Evolutionary conservation across 495 filamentous ascomycete species (phyloP).

Genomic region (Penicillium atrosanguineum): DNA sequence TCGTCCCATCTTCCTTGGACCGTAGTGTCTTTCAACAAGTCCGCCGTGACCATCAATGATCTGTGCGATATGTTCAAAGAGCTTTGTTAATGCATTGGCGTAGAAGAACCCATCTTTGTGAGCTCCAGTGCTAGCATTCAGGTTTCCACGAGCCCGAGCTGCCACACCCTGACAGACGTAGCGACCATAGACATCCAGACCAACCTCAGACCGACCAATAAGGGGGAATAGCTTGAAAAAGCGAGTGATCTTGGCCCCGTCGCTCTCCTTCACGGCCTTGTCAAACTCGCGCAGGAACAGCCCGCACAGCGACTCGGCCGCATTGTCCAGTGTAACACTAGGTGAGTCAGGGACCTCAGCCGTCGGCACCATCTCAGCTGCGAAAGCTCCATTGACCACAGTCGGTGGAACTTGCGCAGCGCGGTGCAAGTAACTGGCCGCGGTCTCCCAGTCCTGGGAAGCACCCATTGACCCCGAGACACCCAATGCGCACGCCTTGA

Average conservation of each 20-base stretch:
- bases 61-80: conserved; percentile 96
- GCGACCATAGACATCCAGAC: conserved; percentile 88
- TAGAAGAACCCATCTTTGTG: conserved; percentile 84
- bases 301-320: conserved; percentile 80
- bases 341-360: conserved; percentile 94
- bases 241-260: conserved; percentile 83
- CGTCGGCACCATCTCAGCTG: conserved; percentile 87
- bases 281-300: conserved; percentile 94
- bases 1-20: conserved; percentile 85
- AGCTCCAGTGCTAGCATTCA: conserved; percentile 61
- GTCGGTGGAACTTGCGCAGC: conserved; percentile 74
- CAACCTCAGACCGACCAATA: conserved; percentile 85
- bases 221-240: conserved; percentile 98
- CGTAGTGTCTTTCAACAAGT: conserved; percentile 91
- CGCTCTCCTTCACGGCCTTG: conserved; percentile 78
- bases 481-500: conserved; percentile 94
- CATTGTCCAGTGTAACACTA: conserved; percentile 79
- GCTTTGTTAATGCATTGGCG: conserved; percentile 80
- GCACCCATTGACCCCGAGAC: conserved; percentile 95
- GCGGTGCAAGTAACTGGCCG: conserved; percentile 81
- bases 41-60: conserved; percentile 89
- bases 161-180: conserved; percentile 96
- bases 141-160: conserved; percentile 70
- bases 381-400: conserved; percentile 83
- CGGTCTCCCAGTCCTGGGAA: conserved; percentile 97